Evolutionary conservation across 108 stramenopile genomes (phyloP).

Genomic region (Chaetoceros tenuissimus): DNA sequence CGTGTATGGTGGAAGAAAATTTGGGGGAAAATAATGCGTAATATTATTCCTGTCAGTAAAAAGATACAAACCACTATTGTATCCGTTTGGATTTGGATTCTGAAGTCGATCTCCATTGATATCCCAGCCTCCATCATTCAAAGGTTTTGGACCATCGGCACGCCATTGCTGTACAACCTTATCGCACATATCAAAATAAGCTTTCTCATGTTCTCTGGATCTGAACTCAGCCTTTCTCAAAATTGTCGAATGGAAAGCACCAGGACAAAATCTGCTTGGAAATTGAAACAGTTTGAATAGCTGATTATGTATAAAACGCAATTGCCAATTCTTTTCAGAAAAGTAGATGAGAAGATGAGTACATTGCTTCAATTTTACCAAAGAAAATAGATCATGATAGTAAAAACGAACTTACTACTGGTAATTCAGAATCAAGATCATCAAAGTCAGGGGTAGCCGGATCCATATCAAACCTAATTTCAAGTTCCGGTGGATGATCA

Average conservation of each 20-base stretch:
- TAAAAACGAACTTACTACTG: no score
- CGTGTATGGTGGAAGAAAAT: slow-evolving; percentile 82
- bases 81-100: slow-evolving; percentile 17
- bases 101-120: slow-evolving; percentile 24
- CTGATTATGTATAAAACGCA: slow-evolving; percentile 84
- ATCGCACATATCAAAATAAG: slow-evolving; percentile 51
- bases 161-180: slow-evolving; percentile 51
- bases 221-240: slow-evolving; percentile 82
- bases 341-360: no score
- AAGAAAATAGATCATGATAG: no score
- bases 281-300: slow-evolving; percentile 64
- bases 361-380: no score
- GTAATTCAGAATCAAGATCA: slow-evolving; percentile 37
- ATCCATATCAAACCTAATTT: slow-evolving; percentile 85
- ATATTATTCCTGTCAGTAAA: slow-evolving; percentile 72
- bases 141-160: slow-evolving; percentile 44
- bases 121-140: slow-evolving; percentile 47
- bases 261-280: slow-evolving; percentile 75
- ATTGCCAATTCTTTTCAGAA: slow-evolving; percentile 87
- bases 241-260: slow-evolving; percentile 82
- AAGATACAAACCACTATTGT: slow-evolving; percentile 65
- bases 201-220: slow-evolving; percentile 33
- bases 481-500: slow-evolving; percentile 73
- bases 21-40: slow-evolving; percentile 76
- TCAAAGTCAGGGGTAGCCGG: slow-evolving; percentile 39